Percentiles rank a stretch among this genome's conserved stretches.
phyloP scores from a whole-genome alignment of 192 early-diverging fungal species.

The Linnemannia schmuckeri region DNA sequence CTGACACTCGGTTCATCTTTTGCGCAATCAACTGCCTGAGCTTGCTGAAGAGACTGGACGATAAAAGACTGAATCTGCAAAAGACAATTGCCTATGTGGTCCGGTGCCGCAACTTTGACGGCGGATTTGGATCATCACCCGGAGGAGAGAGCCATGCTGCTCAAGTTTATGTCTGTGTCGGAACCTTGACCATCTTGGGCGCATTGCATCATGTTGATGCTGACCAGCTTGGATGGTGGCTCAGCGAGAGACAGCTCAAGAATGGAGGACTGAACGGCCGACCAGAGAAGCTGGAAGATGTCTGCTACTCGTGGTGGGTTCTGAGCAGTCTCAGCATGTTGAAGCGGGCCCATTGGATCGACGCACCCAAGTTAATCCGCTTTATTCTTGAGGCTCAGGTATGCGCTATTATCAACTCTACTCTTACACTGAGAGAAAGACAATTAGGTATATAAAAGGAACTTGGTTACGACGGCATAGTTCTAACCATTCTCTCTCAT shows the following conservation, averaged over 20 bases:
- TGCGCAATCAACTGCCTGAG: constrained; percentile 83
- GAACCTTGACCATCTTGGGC: constrained; percentile 85
- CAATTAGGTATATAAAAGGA: background rate
- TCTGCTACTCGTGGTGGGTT: constrained; percentile 99
- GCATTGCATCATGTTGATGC: constrained; percentile 83
- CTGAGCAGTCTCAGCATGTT: constrained; percentile 89
- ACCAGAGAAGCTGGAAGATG: constrained; percentile 96
- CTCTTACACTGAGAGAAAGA: background rate
- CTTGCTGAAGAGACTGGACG: constrained; percentile 78
- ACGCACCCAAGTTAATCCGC: constrained; percentile 73
- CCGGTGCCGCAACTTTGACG: constrained; percentile 94
- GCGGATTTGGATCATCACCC: constrained; percentile 91
- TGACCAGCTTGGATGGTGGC: constrained; percentile 92
- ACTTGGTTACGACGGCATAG: no score
- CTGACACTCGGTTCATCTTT: constrained; percentile 95
- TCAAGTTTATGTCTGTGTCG: constrained; percentile 94
- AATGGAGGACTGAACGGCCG: constrained; percentile 96
- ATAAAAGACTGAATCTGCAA: constrained; percentile 70
- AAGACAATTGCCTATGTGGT: constrained; percentile 81
- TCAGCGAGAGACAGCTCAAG: constrained; percentile 92
- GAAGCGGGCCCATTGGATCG: constrained; percentile 88
- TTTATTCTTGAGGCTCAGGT: constrained; percentile 91
- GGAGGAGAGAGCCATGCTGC: constrained; percentile 95
- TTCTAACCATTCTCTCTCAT: background rate
- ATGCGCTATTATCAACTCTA: background rate